Evolutionary conservation across 805 yeast genomes (phyloP), one percentile per base, ranked within the genome.

Genomic region (Candida dajiaensis): DNA sequence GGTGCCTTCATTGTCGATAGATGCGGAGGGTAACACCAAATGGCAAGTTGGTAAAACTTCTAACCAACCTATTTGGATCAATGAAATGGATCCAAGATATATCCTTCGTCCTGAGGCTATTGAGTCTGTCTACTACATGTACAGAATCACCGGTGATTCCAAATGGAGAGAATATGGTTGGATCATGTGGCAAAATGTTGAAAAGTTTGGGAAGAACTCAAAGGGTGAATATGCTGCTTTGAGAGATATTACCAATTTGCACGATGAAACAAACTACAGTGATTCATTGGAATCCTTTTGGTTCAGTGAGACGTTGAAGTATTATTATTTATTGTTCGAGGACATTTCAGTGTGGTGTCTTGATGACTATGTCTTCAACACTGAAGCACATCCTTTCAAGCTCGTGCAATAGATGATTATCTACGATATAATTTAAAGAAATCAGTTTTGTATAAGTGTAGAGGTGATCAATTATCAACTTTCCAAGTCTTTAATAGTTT

Each of bases 341-440:
- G 76, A 72, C 29, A 61, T 70, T 13, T 57, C 64, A 9, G 61
- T 67, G 15, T 65, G 71, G 59, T 69, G 74, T 38, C 59, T 77
- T 48, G 81, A 78, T 53, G 77, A 79, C 35, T 78, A 70, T 60
- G 76, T 81, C 0, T 72, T 74, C 52, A 81, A 81, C 44, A 74
- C 83, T 2, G 82, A 80, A 50, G 87, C 85, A 0, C 88, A 81
- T 59, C 78, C 85, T 2, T 65, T 81, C 48, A 65, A 55, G 45
- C 36, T 60, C 36, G 49, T 28, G 6, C 31, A 46, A 37, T 44
- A 35, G 46, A 18, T 15, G 11, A 20, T 20, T 18, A 5, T 10
- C 37, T 19, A 18, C 21, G 21, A 33, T n/a, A 11, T n/a, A 11
- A 10, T 36, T 19, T 19, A 11, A 2, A 19, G 10, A 36, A 36